Evolutionary conservation across 345 rosid genomes (phyloP), one percentile per base, ranked within the genome.

Genomic region (Pistacia integerrima): DNA sequence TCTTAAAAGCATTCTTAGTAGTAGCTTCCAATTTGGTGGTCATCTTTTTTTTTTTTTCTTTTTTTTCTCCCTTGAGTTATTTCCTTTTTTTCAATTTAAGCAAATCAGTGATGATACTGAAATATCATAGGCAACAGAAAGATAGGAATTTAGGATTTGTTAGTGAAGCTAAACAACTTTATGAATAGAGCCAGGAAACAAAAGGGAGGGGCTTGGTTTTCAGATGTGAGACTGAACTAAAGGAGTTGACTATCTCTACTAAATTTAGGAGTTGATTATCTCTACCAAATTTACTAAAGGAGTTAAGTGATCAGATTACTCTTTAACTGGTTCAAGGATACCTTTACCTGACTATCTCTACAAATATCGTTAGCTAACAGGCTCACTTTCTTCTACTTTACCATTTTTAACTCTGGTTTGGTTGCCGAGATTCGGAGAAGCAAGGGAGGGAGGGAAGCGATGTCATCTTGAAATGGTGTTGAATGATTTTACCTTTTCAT

Each of bases 381-480:
- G 16, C 59, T 11, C 67, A 35, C 62, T 11, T 30, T 30, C 35
- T 63, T 63, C 38, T 18, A 13, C 33, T 63, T 63, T 20, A 11
- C 33, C 20, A 11, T 4, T 6, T 11, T 18, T 46, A 3, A 22
- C 3, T n/a, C 28, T 52, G 44, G 0, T 12, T 3, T 54, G 35
- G 6, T 1, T n/a, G 22, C 20, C 8, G 2, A 12, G 69, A 13
- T 38, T 61, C 12, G 25, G 71, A 20, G 71, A 64, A 64, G 62
- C 36, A 8, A 5, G 46, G 18, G 63, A 33, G 18, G 10, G 63
- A 25, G 54, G 20, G 49, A 35, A 14, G 54, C 51, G 56, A 65
- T 66, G 71, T 54, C 63, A 41, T 74, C 77, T 54, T 64, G 51
- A 11, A 5, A 74, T 52, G 49, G 20, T 25, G 12, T n/a, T 17